These are phyloP conservation scores for Penicillium samsonianum DNA, from an alignment of 495 filamentous ascomycete species.

Conservation along the genomic window DNA sequence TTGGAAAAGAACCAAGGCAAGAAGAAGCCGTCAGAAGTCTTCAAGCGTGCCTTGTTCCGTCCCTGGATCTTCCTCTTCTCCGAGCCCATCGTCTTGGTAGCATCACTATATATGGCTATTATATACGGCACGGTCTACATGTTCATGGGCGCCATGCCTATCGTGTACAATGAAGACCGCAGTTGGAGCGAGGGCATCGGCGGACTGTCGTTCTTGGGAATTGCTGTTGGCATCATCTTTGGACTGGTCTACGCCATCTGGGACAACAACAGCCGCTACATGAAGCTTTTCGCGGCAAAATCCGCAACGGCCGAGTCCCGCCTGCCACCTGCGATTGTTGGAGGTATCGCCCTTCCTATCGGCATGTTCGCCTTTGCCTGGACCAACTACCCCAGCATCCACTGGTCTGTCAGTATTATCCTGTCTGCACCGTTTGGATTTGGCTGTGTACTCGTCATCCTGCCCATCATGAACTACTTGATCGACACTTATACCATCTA, in stretches of 20 bases:
- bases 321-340: conserved; percentile 38
- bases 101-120: neutral
- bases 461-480: conserved; percentile 66
- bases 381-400: conserved; percentile 64
- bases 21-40: neutral
- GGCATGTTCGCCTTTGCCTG: conserved; percentile 64
- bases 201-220: conserved; percentile 13
- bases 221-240: conserved; percentile 55
- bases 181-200: conserved; percentile 19
- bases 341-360: conserved; percentile 40
- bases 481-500: conserved; percentile 65
- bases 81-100: neutral
- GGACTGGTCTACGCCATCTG: neutral
- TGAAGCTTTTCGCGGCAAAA: neutral
- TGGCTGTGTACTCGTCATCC: conserved; percentile 69
- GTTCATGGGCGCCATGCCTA: conserved; percentile 63
- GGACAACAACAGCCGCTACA: neutral
- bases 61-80: neutral
- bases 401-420: conserved; percentile 53
- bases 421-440: conserved; percentile 69
- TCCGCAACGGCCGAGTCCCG: neutral
- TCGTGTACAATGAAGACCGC: conserved; percentile 54
- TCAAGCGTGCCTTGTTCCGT: neutral
- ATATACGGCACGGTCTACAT: conserved; percentile 50
- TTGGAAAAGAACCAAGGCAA: neutral